Base-by-base conservation (phyloP, 371 early-diverging fungal genomes). In the Apophysomyces trapeziformis region DNA sequence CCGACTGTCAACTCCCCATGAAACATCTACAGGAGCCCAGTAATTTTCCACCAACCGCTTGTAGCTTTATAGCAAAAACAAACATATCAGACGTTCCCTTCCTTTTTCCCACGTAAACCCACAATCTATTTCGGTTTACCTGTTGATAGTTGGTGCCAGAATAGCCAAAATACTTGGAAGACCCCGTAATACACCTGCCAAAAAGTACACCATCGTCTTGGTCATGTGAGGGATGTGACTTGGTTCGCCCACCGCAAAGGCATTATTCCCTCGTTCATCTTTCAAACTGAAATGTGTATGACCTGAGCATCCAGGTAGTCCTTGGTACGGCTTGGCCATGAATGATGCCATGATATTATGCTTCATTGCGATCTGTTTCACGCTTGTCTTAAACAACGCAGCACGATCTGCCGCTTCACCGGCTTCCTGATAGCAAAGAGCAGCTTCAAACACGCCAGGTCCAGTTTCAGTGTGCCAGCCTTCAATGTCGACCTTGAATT, bases 391-490 rank as follows among this genome's bases (percentile, higher is more conserved):
- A 81, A 95, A 95, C 36, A 95, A 75, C 5, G 86, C 82, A 3
- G 92, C 93, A 58, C 86, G 83, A 73, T 95, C 95, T 7, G 89
- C 92, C 69, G 87, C 77, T 50, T 86, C 80, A n/a, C 86, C 69
- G 0, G 92, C 90, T 11, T 79, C 82, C 8, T 75, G 65, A 73
- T 93, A 93, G 13, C 78, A 68, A 7, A 95, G 65, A 0, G 95
- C 95, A 1, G 90, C 93, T 66, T 95, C 94, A 72, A 88, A 93
- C 1, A 93, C 93, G 32, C 95, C 95, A 3, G 95, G 93, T 4
- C 95, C 91, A 21, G 92, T 92, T 69, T 95, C 95, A 6, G 93
- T 93, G 66, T 93, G 94, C 71, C 87, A 88, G 35, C 91, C 86
- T 72, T 95, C 95, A 2, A 95, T 69, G 36, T 88, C 88, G 13